Evolutionary conservation across 768 basidiomycete species (phyloP).

Genomic region (Lyophyllum decastes): DNA sequence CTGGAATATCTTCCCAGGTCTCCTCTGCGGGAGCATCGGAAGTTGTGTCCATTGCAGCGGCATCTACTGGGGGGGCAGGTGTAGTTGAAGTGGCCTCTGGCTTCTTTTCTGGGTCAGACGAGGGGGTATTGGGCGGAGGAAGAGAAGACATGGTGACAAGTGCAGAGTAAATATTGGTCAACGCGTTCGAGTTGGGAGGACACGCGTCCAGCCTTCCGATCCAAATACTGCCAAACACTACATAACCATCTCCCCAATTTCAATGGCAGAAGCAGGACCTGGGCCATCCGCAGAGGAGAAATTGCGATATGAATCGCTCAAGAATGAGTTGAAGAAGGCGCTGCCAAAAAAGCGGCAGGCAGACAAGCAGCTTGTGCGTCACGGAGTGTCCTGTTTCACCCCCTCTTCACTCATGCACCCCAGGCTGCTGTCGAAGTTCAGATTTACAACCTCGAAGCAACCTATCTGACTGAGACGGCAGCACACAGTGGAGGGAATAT

Average conservation of each 20-base stretch:
- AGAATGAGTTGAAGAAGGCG: conserved; percentile 74
- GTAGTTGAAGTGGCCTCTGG: conserved; percentile 39
- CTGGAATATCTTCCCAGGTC: conserved; percentile 90
- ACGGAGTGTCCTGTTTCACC: background rate
- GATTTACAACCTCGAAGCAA: conserved; percentile 75
- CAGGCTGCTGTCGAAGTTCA: conserved; percentile 79
- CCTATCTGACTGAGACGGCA: conserved; percentile 78
- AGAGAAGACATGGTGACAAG: conserved; percentile 54
- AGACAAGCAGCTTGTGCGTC: conserved; percentile 76
- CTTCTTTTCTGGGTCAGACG: conserved; percentile 54
- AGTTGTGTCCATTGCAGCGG: conserved; percentile 70
- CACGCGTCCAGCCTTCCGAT: conserved; percentile 35
- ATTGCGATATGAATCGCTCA: conserved; percentile 68
- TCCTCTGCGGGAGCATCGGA: conserved; percentile 74
- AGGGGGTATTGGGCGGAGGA: conserved; percentile 54
- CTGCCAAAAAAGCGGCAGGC: conserved; percentile 72
- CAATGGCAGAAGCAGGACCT: conserved; percentile 40
- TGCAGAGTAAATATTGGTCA: conserved; percentile 18
- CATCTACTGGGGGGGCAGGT: conserved; percentile 29
- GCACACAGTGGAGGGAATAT: conserved; percentile 82
- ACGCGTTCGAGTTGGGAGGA: conserved; percentile 32
- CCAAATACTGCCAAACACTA: conserved; percentile 29
- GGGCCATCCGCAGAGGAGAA: conserved; percentile 65
- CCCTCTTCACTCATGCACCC: background rate
- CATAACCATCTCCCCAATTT: conserved; percentile 8